Evolutionary conservation across 2,329 filamentous ascomycete genomes (phyloP).

Genomic region (Cladorrhinum sp.): DNA sequence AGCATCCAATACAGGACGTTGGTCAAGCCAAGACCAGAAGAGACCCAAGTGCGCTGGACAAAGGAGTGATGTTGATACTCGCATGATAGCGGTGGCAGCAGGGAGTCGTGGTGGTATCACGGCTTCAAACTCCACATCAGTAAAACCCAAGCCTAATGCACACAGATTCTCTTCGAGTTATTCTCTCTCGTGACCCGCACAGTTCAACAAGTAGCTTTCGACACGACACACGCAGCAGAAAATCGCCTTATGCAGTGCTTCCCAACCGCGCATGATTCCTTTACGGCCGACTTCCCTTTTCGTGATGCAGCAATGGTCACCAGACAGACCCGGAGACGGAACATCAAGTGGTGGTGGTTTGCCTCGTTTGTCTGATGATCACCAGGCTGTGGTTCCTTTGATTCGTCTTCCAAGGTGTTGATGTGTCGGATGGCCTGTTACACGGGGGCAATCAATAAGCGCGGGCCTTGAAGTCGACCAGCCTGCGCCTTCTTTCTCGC

Average conservation of each 20-base stretch:
- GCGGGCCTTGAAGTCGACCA: neutral
- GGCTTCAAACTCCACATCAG: neutral
- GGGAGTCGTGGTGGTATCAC: conserved; percentile 2
- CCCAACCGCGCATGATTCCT: neutral
- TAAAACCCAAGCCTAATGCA: conserved; percentile 7
- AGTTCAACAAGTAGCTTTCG: too few species aligned
- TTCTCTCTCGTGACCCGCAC: neutral
- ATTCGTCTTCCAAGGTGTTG: neutral
- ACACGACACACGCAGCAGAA: too few species aligned
- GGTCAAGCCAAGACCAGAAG: conserved; percentile 18
- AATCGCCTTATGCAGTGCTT: neutral
- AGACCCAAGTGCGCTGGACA: neutral
- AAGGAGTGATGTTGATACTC: conserved; percentile 1
- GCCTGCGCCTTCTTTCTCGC: neutral
- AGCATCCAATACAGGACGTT: conserved; percentile 36
- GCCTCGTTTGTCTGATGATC: neutral
- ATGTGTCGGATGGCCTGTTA: neutral
- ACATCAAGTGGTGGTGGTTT: neutral
- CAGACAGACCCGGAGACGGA: neutral
- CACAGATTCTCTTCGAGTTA: neutral
- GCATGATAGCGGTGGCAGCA: conserved; percentile 2
- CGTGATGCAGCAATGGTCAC: neutral
- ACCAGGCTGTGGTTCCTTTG: neutral
- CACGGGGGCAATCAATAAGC: neutral
- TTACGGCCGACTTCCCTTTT: neutral